phyloP scores from a whole-genome alignment of 345 rosid species.

The Aurinia saxatilis region DNA sequence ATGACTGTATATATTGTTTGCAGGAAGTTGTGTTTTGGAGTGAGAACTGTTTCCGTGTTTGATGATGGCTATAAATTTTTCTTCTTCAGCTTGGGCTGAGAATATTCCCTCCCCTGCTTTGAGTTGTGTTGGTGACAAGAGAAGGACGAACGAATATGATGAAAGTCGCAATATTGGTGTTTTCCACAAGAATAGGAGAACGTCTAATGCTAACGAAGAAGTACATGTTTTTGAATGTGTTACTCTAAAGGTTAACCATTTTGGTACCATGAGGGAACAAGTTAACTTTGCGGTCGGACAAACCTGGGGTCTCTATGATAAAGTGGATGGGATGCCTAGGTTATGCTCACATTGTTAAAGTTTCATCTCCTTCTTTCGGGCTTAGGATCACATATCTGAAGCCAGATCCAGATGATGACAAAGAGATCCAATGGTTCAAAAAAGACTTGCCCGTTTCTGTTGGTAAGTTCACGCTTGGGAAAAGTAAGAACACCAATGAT shows the following conservation, averaged over 20 bases:
- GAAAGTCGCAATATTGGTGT: too few species aligned
- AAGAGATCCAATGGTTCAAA: slow-evolving; percentile 38
- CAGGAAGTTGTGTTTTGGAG: too few species aligned
- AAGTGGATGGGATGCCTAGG: slow-evolving; percentile 56
- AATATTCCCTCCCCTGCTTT: too few species aligned
- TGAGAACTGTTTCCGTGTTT: too few species aligned
- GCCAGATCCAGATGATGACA: slow-evolving; percentile 43
- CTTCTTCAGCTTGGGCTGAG: too few species aligned
- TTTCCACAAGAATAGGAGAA: too few species aligned
- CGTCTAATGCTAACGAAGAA: too few species aligned
- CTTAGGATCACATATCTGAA: slow-evolving; percentile 56
- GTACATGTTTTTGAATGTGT: too few species aligned
- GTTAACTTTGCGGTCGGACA: slow-evolving; percentile 45
- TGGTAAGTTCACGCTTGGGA: slow-evolving; percentile 50
- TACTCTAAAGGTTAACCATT: neutral
- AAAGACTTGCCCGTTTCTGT: slow-evolving; percentile 44
- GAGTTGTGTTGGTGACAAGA: too few species aligned
- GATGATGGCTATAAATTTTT: too few species aligned
- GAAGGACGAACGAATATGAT: too few species aligned
- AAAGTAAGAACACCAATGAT: slow-evolving; percentile 23
- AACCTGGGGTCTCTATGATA: slow-evolving; percentile 55
- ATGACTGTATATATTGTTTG: too few species aligned
- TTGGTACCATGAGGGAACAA: slow-evolving; percentile 36
- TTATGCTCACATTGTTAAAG: slow-evolving; percentile 55
- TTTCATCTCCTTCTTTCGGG: slow-evolving; percentile 35